These are phyloP conservation scores for Monilinia vaccinii-corymbosi DNA, from an alignment of 2,329 filamentous ascomycete genomes.

Conservation along the genomic window DNA sequence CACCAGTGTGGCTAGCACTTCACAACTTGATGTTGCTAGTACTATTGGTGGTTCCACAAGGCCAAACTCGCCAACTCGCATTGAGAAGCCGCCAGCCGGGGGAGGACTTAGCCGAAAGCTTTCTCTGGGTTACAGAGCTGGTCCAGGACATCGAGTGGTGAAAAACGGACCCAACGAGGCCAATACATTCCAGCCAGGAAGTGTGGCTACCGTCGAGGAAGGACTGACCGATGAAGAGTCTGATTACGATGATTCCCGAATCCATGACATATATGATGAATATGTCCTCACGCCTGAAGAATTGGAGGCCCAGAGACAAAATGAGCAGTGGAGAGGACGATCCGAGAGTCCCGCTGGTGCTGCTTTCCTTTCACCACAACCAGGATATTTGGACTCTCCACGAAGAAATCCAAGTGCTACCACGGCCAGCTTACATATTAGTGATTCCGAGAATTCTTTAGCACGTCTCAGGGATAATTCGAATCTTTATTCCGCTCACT, in stretches of 20 bases:
- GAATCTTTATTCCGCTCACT: conserved; percentile 2
- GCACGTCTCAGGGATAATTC: conserved; percentile 4
- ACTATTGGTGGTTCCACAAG: not conserved
- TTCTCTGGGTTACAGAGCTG: conserved; percentile 9
- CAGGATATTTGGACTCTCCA: conserved; percentile 5
- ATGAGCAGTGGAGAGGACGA: conserved; percentile 1
- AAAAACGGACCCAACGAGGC: not conserved
- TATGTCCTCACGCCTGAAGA: conserved; percentile 10
- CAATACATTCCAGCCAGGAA: not conserved
- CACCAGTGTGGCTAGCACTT: conserved; percentile 4
- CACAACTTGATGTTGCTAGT: conserved; percentile 10
- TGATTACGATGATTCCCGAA: conserved; percentile 3
- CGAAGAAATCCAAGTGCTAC: not conserved
- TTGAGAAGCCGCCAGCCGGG: conserved; percentile 3
- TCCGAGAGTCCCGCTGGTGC: not conserved
- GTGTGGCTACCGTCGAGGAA: not conserved
- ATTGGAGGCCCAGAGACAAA: conserved; percentile 2
- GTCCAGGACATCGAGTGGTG: conserved; percentile 7
- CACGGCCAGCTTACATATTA: conserved; percentile 4
- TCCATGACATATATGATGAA: conserved; percentile 9
- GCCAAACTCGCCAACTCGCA: not conserved
- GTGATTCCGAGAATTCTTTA: conserved; percentile 8
- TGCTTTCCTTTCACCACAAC: conserved; percentile 2
- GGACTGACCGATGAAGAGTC: conserved; percentile 7
- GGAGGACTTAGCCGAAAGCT: conserved; percentile 7